Evolutionary conservation across 2,329 filamentous ascomycete species (phyloP).

Genomic region (Aspergillus melleus): DNA sequence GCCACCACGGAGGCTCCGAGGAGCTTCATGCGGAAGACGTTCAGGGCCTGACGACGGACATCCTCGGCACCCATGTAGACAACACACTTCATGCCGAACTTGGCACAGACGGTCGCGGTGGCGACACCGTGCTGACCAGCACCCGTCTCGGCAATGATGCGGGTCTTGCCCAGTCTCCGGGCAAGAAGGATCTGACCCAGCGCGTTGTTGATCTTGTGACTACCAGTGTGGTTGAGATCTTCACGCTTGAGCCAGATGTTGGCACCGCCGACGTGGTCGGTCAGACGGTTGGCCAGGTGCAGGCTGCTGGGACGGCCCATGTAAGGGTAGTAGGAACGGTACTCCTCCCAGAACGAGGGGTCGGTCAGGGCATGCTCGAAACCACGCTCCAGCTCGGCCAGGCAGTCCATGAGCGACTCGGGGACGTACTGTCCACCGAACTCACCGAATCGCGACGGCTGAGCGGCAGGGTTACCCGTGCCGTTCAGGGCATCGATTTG

Average conservation of each 20-base stretch:
- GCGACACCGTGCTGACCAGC: conserved; percentile 98
- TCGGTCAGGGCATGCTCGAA: conserved; percentile 88
- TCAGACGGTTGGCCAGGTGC: conserved; percentile 84
- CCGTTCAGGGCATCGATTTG: conserved; percentile 81
- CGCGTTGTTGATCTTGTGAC: conserved; percentile 99
- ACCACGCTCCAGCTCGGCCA: conserved; percentile 84
- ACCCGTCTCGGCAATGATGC: conserved; percentile 97
- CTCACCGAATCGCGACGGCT: conserved; percentile 87
- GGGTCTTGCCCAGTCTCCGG: conserved; percentile 82
- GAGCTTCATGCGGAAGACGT: conserved; percentile 97
- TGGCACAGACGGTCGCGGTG: conserved; percentile 94
- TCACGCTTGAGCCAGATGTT: conserved; percentile 98
- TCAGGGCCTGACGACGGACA: conserved; percentile 90
- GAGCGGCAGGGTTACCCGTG: conserved; percentile 55
- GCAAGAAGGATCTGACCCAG: conserved; percentile 90
- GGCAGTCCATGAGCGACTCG: conserved; percentile 95
- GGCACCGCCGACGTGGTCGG: conserved; percentile 83
- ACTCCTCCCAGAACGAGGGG: conserved; percentile 95
- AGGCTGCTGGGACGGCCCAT: conserved; percentile 94
- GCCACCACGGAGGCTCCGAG: conserved; percentile 90
- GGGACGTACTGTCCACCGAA: conserved; percentile 98
- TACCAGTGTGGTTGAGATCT: conserved; percentile 95
- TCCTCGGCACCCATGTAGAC: conserved; percentile 99
- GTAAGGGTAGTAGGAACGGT: conserved; percentile 91
- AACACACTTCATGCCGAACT: conserved; percentile 97